Evolutionary conservation across 768 basidiomycete genomes (phyloP).

Genomic region (Boletus rubroflammeus): DNA sequence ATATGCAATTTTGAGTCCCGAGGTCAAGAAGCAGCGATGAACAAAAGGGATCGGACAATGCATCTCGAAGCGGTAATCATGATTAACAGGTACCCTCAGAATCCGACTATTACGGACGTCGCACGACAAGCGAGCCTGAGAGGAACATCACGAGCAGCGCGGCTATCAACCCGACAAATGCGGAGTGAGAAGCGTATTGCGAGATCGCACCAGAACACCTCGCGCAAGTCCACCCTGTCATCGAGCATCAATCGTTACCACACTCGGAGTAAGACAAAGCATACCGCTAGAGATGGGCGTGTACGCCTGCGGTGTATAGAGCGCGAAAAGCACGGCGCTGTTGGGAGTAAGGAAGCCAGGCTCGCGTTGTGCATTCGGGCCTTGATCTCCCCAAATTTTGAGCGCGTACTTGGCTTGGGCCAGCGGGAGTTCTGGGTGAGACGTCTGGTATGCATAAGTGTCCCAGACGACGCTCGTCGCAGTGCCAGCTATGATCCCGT

Average conservation of each 20-base stretch:
- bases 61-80: neutral
- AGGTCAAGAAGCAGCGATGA: neutral
- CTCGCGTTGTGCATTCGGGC: slow-evolving; percentile 42
- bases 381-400: slow-evolving; percentile 54
- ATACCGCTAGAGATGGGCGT: slow-evolving; percentile 43
- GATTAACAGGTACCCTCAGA: neutral
- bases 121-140: slow-evolving; percentile 10
- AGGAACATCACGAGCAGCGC: slow-evolving; percentile 22
- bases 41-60: neutral
- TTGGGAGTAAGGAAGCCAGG: slow-evolving; percentile 53
- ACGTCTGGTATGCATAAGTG: slow-evolving; percentile 48
- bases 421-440: slow-evolving; percentile 47
- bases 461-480: slow-evolving; percentile 56
- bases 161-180: slow-evolving; percentile 13
- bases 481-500: slow-evolving; percentile 48
- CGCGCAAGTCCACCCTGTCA: slow-evolving; percentile 16
- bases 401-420: slow-evolving; percentile 58
- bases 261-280: neutral
- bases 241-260: neutral
- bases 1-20: neutral
- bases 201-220: slow-evolving; percentile 21
- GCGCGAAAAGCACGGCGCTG: slow-evolving; percentile 48
- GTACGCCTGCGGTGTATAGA: slow-evolving; percentile 53
- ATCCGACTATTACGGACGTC: slow-evolving; percentile 1
- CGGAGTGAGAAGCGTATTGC: slow-evolving; percentile 9